phyloP scores from a whole-genome alignment of 2,329 filamentous ascomycete genomes.

The Pyrenophora seminiperda region DNA sequence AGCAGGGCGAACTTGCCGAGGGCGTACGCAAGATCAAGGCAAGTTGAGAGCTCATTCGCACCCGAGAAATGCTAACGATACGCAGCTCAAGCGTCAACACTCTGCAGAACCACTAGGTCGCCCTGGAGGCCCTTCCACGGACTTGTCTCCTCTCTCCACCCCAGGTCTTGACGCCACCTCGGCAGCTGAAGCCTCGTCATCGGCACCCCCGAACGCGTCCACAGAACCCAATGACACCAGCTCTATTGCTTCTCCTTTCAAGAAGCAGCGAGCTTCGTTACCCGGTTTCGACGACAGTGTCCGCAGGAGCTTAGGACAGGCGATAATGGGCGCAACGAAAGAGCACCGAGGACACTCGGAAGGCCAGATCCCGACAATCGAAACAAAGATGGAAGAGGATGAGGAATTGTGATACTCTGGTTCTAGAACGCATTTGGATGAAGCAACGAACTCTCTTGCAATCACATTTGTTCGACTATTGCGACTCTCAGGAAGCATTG shows the following conservation, averaged over 20 bases:
- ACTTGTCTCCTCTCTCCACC: conserved; percentile 34
- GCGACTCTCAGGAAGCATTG: conserved; percentile 2
- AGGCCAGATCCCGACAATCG: conserved; percentile 34
- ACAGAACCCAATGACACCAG: conserved; percentile 55
- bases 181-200: conserved; percentile 30
- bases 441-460: conserved; percentile 4
- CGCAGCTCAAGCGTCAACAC: conserved; percentile 78
- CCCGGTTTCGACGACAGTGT: conserved; percentile 55
- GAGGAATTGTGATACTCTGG: conserved; percentile 51
- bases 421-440: conserved; percentile 34
- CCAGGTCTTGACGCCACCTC: conserved; percentile 24
- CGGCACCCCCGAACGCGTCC: conserved; percentile 39
- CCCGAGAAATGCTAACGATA: conserved; percentile 21
- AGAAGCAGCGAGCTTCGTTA: conserved; percentile 72
- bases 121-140: conserved; percentile 29
- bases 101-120: conserved; percentile 69
- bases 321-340: conserved; percentile 38
- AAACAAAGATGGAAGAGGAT: conserved; percentile 50
- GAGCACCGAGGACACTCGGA: conserved; percentile 40
- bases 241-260: conserved; percentile 71
- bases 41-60: conserved; percentile 36
- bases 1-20: conserved; percentile 76
- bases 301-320: conserved; percentile 45
- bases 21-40: conserved; percentile 83
- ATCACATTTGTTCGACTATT: conserved; percentile 7